Conservation (phyloP, 1,284 basidiomycete species). For the Sporisorium sorghi region DNA sequence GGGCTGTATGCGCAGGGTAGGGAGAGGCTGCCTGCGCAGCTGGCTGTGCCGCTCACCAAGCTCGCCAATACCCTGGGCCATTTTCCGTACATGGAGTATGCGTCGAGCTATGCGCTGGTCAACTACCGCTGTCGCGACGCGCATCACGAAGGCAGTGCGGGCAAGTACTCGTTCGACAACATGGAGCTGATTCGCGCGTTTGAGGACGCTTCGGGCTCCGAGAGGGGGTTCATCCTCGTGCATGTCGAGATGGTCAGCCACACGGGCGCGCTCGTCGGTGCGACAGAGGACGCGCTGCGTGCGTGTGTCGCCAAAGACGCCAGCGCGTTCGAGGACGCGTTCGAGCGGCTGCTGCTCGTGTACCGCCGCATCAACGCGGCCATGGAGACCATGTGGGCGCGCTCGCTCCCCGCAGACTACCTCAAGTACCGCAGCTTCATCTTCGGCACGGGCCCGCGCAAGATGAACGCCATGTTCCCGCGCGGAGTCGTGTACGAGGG, state of each 20-base stretch:
- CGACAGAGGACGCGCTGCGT: conserved; percentile 57
- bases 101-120: conserved; percentile 60
- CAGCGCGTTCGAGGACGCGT: conserved; percentile 48
- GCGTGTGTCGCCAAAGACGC: conserved; percentile 48
- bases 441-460: conserved; percentile 64
- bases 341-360: conserved; percentile 42
- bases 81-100: conserved; percentile 65
- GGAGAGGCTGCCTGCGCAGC: conserved; percentile 44
- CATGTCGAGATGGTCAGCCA: conserved; percentile 64
- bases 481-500: conserved; percentile 65
- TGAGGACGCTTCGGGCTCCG: conserved; percentile 58
- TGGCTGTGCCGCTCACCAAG: conserved; percentile 60
- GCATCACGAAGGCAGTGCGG: conserved; percentile 42
- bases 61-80: conserved; percentile 62
- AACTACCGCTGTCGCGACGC: conserved; percentile 56
- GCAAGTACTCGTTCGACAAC: conserved; percentile 61
- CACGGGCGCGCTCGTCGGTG: conserved; percentile 55
- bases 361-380: conserved; percentile 61
- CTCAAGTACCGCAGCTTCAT: conserved; percentile 66
- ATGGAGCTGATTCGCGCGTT: conserved; percentile 64
- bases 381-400: conserved; percentile 68
- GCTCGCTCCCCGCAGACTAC: conserved; percentile 57
- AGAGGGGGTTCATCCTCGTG: conserved; percentile 63
- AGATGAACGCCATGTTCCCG: conserved; percentile 66
- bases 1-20: conserved; percentile 59